Evolutionary conservation across 345 rosid species (phyloP).

Genomic region (Noccaea bulbosa): DNA sequence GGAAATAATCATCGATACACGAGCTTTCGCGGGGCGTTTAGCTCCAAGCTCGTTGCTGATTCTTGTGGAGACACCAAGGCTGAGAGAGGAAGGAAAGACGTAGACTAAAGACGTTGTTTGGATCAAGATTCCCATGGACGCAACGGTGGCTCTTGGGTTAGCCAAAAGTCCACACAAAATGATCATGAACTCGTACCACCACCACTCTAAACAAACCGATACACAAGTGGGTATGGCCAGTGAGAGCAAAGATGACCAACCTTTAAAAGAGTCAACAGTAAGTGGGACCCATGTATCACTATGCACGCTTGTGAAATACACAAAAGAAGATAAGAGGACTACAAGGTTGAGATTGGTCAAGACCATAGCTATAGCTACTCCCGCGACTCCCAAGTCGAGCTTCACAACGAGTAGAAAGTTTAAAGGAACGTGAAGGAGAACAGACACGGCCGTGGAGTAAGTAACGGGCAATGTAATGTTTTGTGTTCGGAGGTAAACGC

Average conservation of each 20-base stretch:
- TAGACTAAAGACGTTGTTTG: slow-evolving; percentile 90
- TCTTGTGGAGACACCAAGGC: slow-evolving; percentile 90
- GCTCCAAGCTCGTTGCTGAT: slow-evolving; percentile 95
- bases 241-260: slow-evolving; percentile 88
- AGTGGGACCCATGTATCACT: slow-evolving; percentile 86
- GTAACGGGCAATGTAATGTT: slow-evolving; percentile 85
- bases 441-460: slow-evolving; percentile 83
- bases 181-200: slow-evolving; percentile 99
- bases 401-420: slow-evolving; percentile 76
- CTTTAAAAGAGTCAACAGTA: slow-evolving; percentile 69
- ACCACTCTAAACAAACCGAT: slow-evolving; percentile 98
- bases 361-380: slow-evolving; percentile 90
- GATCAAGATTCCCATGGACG: slow-evolving; percentile 96
- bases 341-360: slow-evolving; percentile 86
- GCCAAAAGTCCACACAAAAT: slow-evolving; percentile 77
- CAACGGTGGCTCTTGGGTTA: slow-evolving; percentile 85
- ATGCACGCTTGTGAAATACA: slow-evolving; percentile 73
- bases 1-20: slow-evolving; percentile 77
- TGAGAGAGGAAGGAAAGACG: slow-evolving; percentile 88
- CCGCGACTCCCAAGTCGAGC: slow-evolving; percentile 81
- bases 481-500: slow-evolving; percentile 85
- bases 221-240: slow-evolving; percentile 87
- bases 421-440: slow-evolving; percentile 78
- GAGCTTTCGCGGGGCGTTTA: slow-evolving; percentile 74
- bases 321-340: slow-evolving; percentile 62